phyloP scores from a whole-genome alignment of 2,329 filamentous ascomycete genomes.

The Domatiomyces globalis region DNA sequence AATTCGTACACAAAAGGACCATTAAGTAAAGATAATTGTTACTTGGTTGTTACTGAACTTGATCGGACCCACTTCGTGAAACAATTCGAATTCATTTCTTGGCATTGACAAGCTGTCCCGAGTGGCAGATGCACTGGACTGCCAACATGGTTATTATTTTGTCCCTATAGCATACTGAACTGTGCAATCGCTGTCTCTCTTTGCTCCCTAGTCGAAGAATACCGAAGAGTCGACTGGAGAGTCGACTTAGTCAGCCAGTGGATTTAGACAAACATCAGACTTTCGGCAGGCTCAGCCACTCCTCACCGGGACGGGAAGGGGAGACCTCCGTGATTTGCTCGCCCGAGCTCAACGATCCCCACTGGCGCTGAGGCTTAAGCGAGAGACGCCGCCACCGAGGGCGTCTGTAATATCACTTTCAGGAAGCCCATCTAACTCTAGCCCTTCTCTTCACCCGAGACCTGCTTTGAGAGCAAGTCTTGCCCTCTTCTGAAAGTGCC shows the following conservation, averaged over 20 bases:
- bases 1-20: too few species aligned
- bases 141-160: background rate
- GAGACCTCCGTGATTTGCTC: background rate
- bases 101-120: background rate
- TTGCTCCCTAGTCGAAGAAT: background rate
- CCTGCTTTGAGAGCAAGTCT: constrained; percentile 15
- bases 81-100: background rate
- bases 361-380: background rate
- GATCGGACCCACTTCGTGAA: too few species aligned
- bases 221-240: background rate
- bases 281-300: background rate
- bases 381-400: background rate
- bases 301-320: background rate
- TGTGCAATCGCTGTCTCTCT: background rate
- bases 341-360: background rate
- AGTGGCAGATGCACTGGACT: background rate
- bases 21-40: too few species aligned
- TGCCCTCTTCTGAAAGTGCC: constrained; percentile 7
- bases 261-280: background rate
- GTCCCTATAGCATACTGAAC: background rate
- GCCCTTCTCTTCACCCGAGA: constrained; percentile 3
- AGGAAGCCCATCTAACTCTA: background rate
- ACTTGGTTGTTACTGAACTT: too few species aligned
- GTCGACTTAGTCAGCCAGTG: background rate
- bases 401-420: background rate